Percentiles rank a stretch among this genome's conserved stretches.
These are phyloP conservation scores for Abelmoschus esculentus DNA, from an alignment of 345 rosid genomes.

Conservation along the genomic window DNA sequence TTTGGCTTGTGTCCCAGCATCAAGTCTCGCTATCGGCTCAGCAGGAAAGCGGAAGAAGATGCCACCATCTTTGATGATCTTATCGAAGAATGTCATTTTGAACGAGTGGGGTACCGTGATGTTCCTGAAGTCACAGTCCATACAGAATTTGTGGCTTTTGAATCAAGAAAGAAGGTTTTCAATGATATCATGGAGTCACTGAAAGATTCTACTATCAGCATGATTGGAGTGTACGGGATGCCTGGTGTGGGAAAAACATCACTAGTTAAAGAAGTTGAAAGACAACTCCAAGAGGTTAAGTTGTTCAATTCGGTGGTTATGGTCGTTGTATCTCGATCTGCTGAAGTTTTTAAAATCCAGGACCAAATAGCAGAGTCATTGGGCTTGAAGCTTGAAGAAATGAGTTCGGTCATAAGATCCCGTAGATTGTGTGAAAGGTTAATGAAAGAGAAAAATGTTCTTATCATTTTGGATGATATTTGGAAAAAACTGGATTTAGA, in stretches of 20 bases:
- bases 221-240: constrained; percentile 20
- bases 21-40: no score
- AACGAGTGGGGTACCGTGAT: no score
- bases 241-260: constrained; percentile 23
- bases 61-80: no score
- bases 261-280: constrained; percentile 3
- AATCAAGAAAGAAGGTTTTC: constrained; percentile 2
- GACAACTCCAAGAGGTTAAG: not conserved
- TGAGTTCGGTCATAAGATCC: not conserved
- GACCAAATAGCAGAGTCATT: constrained; percentile 13
- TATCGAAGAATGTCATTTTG: no score
- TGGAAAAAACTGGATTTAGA: not conserved
- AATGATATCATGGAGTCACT: constrained; percentile 4
- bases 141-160: not conserved
- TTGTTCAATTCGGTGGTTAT: constrained; percentile 13
- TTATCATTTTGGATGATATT: not conserved
- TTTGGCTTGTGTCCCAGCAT: no score
- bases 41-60: no score
- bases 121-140: no score
- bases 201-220: not conserved
- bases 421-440: not conserved
- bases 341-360: constrained; percentile 14
- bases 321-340: not conserved
- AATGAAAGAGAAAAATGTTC: not conserved
- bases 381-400: not conserved